Base-by-base conservation (phyloP, 139 green algal species). In the Closterium sp. region DNA sequence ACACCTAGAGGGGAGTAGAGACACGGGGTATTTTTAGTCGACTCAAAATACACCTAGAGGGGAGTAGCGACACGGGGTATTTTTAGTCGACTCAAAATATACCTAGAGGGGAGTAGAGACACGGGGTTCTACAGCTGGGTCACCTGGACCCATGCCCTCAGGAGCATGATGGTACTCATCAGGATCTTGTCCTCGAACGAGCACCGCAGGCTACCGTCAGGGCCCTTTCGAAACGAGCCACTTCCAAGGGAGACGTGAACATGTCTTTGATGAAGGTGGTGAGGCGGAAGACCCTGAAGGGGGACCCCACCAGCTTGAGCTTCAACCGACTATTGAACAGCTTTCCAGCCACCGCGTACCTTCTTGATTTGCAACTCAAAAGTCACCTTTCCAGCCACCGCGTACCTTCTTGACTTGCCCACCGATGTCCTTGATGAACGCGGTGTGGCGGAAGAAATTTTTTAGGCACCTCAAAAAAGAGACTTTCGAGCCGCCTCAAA, bases 161-260 rank as follows among this genome's bases (percentile, higher is more conserved):
- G 94, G 93, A 99, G 98, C 28, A 99, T 96, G 81, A 99, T 97
- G 95, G 99, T 98, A 8, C 92, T 96, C 64, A 97, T 92, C 83
- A 99, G 94, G 10, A 98, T 95, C 93, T 99, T 99, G 94, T 99
- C 98, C 93, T 99, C 98, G 94, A 99, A 99, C 0, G 96, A 97
- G 36, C 95, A 96, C 5, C 97, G 94, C 89, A 96, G 97, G 25
- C 90, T 93, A 33, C 97, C 97, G 43, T 98, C 96, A 36, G 95
- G 91, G 34, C 64, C 69, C 38, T 87, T n/a, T n/a, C n/a, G n/a
- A n/a, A n/a, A n/a, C n/a, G n/a, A n/a, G n/a, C n/a, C n/a, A n/a
- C n/a, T n/a, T n/a, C n/a, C n/a, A n/a, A n/a, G n/a, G 6, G 66
- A 83, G 90, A 96, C 92, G 95, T 98, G 96, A 99, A 99, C 97